Evolutionary conservation across 177 flowering plant species (phyloP).

Genomic region (Vitis hybrid): DNA sequence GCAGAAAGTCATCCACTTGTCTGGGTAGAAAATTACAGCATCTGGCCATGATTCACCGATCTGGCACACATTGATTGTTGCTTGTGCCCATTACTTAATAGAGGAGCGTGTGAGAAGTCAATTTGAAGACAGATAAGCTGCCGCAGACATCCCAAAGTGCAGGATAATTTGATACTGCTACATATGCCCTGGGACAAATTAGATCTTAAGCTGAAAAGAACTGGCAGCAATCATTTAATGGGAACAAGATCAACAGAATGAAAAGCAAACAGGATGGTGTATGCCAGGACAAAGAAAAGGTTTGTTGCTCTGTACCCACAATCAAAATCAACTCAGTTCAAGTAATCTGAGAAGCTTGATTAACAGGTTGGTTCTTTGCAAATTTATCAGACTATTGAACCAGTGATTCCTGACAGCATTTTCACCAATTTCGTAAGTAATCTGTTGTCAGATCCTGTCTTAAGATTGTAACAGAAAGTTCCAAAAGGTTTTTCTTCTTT

Average conservation of each 20-base stretch:
- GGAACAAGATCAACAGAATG: not conserved
- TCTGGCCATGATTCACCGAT: no score
- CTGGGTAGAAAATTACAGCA: no score
- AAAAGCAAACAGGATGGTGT: not conserved
- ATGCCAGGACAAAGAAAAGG: not conserved
- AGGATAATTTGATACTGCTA: not conserved
- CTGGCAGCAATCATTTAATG: not conserved
- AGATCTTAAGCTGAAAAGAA: not conserved
- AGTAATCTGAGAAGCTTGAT: not conserved
- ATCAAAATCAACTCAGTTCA: not conserved
- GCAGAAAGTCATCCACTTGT: no score
- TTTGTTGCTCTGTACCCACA: not conserved
- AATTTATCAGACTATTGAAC: not conserved
- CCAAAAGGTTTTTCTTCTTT: not conserved
- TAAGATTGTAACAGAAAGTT: not conserved
- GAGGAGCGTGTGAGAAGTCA: no score
- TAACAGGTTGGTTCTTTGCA: not conserved
- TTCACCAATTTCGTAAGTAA: not conserved
- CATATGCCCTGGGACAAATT: not conserved
- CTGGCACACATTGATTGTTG: no score
- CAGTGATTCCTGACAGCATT: not conserved
- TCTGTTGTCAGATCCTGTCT: not conserved
- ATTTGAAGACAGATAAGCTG: no score
- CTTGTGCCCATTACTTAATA: no score
- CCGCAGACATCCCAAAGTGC: no score